Evolutionary conservation across 371 early-diverging fungal genomes (phyloP).

Genomic region (Capillidium rhysosporum): DNA sequence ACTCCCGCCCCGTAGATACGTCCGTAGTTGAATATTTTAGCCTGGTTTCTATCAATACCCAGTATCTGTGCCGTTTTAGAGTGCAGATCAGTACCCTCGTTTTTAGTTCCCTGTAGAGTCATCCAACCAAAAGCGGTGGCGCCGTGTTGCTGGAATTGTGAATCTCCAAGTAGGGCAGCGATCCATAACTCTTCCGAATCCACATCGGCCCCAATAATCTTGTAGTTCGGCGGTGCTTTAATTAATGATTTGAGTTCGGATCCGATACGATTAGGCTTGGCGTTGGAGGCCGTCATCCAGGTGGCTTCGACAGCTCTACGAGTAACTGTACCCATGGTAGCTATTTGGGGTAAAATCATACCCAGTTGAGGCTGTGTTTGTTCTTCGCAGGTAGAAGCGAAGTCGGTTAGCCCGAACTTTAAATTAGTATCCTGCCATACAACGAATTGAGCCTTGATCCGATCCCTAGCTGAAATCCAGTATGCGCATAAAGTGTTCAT

Average conservation of each 20-base stretch:
- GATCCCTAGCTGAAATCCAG: slow-evolving; percentile 77
- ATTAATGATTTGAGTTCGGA: slow-evolving; percentile 86
- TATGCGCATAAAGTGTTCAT: slow-evolving; percentile 69
- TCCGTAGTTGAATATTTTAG: slow-evolving; percentile 92
- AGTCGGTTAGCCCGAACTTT: background rate
- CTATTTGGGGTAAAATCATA: slow-evolving; percentile 79
- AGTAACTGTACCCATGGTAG: slow-evolving; percentile 94
- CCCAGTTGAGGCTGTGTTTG: slow-evolving; percentile 20
- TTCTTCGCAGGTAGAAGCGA: slow-evolving; percentile 2
- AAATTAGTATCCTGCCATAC: slow-evolving; percentile 29
- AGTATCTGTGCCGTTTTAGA: slow-evolving; percentile 78
- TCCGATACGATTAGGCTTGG: slow-evolving; percentile 74
- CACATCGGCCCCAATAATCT: slow-evolving; percentile 92
- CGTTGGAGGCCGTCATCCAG: slow-evolving; percentile 94
- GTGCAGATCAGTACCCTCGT: slow-evolving; percentile 81
- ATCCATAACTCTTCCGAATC: slow-evolving; percentile 97
- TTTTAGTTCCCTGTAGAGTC: slow-evolving; percentile 88
- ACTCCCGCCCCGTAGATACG: slow-evolving; percentile 93
- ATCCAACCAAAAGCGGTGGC: slow-evolving; percentile 92
- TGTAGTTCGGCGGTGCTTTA: slow-evolving; percentile 58
- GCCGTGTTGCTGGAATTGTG: slow-evolving; percentile 86
- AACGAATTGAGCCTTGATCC: slow-evolving; percentile 71
- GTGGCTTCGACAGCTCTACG: slow-evolving; percentile 83
- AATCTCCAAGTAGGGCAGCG: slow-evolving; percentile 79
- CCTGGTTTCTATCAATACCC: slow-evolving; percentile 70